Evolutionary conservation across 495 filamentous ascomycete species (phyloP), one percentile per base, ranked within the genome.

Genomic region (Pseudomonodictys pantanalensis): DNA sequence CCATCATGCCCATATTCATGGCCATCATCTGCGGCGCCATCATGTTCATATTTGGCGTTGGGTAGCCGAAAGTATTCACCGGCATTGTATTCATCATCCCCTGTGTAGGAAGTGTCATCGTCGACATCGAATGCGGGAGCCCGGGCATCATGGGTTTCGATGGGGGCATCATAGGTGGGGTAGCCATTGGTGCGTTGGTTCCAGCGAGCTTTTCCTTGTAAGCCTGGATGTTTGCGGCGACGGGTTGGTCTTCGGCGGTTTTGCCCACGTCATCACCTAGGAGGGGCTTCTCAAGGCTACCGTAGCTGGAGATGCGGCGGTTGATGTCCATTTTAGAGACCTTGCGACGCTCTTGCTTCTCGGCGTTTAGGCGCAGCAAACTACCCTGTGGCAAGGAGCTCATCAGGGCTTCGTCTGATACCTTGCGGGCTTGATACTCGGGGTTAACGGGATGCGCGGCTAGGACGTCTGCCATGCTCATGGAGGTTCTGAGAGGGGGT

Each of bases 401-500:
- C 17, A 53, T 22, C 2, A 64, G 25, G 25, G 12, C 26, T 12
- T 72, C 51, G 32, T 61, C 54, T 1, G 62, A 64, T 5, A 65
- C 43, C 24, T 65, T 66, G 33, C 66, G 63, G 8, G 62, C 55
- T 20, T 71, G 75, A 69, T 29, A 66, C 32, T 46, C 57, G 22
- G 64, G 41, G 48, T 75, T 70, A 48, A 75, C 59, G 7, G 78
- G 85, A 68, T 86, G 81, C n/a, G 75, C 76, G 48, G 81, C 73
- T 11, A 86, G 78, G 6, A 93, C 73, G 65, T 90, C 81, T 1
- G 86, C 83, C 83, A 92, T 86, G 68, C 85, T 89, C 35, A 82
- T 56, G 12, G 72, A 44, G 78, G 76, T 7, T 72, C 70, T 51
- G 17, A 68, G 52, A 8, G 62, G 33, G 68, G 35, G 62, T 43